Conservation (phyloP, 352 stramenopile species). For the Plasmopara halstedii region DNA sequence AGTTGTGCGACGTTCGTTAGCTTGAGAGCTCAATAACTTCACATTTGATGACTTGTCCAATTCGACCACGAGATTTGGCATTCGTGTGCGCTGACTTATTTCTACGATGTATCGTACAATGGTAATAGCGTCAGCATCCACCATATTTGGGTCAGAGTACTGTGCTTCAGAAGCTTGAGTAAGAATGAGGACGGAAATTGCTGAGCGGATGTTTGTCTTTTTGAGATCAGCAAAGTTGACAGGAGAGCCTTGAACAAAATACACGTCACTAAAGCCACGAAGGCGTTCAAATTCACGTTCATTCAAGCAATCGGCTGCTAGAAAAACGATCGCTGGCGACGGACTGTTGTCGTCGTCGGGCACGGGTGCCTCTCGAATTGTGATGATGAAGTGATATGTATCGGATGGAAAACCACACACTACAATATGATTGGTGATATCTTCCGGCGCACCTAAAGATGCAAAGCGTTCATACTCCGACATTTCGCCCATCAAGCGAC, state of each 20-base stretch:
- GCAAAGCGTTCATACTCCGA: conserved; percentile 56
- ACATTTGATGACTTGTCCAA: conserved; percentile 69
- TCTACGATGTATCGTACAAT: conserved; percentile 77
- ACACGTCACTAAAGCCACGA: conserved; percentile 44
- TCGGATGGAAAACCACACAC: conserved; percentile 61
- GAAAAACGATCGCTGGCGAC: conserved; percentile 49
- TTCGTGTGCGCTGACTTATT: conserved; percentile 53
- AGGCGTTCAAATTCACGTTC: conserved; percentile 55
- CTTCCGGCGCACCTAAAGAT: conserved; percentile 26
- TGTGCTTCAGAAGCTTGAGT: conserved; percentile 35
- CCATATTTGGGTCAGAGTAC: conserved; percentile 75
- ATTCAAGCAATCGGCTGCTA: conserved; percentile 36
- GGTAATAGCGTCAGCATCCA: conserved; percentile 76
- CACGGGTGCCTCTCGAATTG: conserved; percentile 47
- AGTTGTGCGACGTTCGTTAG: conserved; percentile 39
- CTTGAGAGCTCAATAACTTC: conserved; percentile 63
- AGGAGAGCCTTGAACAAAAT: conserved; percentile 62
- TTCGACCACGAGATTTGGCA: conserved; percentile 71
- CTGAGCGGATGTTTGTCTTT: conserved; percentile 50
- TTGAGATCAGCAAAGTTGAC: conserved; percentile 70
- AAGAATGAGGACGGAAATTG: conserved; percentile 57
- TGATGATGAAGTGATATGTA: conserved; percentile 64
- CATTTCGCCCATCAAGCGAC: conserved; percentile 9
- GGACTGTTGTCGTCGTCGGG: conserved; percentile 26
- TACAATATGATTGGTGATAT: conserved; percentile 50